A percentile compares a stretch with the other conserved stretches of the same genome.
phyloP scores from a whole-genome alignment of 2,329 filamentous ascomycete genomes.

The Epichloe gansuensis region DNA sequence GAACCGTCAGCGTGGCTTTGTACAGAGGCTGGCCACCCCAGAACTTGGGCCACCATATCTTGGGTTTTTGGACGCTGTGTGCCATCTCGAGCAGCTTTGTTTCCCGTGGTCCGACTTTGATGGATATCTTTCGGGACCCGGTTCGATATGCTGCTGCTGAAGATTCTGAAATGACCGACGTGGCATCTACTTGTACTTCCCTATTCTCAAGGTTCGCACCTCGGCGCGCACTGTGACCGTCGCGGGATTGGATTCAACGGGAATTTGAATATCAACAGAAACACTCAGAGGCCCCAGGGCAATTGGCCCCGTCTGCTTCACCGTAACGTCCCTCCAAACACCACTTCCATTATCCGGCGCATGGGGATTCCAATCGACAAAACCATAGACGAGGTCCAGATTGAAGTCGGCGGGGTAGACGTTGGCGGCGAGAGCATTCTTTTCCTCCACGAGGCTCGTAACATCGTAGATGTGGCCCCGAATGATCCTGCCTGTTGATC shows the following conservation, averaged over 20 bases:
- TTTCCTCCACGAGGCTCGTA: conserved; percentile 26
- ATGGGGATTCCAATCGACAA: conserved; percentile 18
- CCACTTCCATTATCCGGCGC: conserved; percentile 52
- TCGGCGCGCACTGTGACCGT: conserved; percentile 26
- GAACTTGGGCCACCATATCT: conserved; percentile 49
- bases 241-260: conserved; percentile 14
- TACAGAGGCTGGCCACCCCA: conserved; percentile 49
- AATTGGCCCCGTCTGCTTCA: conserved; percentile 43
- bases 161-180: conserved; percentile 23
- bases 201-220: conserved; percentile 28
- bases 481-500: conserved; percentile 43
- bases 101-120: conserved; percentile 26
- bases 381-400: conserved; percentile 41
- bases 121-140: conserved; percentile 16
- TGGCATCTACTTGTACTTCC: conserved; percentile 24
- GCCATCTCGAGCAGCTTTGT: conserved; percentile 23
- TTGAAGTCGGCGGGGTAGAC: conserved; percentile 48
- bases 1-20: conserved; percentile 17
- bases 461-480: conserved; percentile 44
- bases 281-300: conserved; percentile 33
- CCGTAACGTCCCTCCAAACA: conserved; percentile 45
- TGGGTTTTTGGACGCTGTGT: conserved; percentile 28
- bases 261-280: conserved; percentile 25
- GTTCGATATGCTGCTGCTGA: conserved; percentile 10
- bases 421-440: conserved; percentile 40